A percentile compares a stretch with the other conserved stretches of the same genome.
These are phyloP conservation scores for Capsicum chinense DNA, from an alignment of 257 asterid genomes.

Conservation along the genomic window DNA sequence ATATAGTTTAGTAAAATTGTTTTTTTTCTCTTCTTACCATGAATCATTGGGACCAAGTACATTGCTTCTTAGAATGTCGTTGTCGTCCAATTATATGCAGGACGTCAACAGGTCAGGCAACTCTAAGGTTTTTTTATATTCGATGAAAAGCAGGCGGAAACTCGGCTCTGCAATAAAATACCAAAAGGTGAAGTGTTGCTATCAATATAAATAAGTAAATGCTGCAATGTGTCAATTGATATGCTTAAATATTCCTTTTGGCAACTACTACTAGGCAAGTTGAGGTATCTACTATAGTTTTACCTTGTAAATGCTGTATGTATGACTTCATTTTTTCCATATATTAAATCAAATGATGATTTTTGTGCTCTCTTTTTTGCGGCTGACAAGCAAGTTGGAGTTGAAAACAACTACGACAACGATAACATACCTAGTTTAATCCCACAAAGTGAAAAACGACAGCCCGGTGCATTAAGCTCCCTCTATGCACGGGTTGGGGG, in stretches of 20 bases:
- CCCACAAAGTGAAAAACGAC: too few relatives aligned
- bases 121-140: conserved; percentile 16
- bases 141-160: not conserved
- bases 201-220: not conserved
- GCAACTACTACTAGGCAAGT: not conserved
- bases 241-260: not conserved
- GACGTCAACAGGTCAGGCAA: not conserved
- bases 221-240: not conserved
- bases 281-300: not conserved
- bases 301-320: conserved; percentile 9
- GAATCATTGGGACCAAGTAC: not conserved
- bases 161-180: not conserved
- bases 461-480: too few relatives aligned
- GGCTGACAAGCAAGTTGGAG: conserved; percentile 12
- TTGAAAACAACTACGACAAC: not conserved
- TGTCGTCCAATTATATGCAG: not conserved
- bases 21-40: not conserved
- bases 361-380: conserved; percentile 4
- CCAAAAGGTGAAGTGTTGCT: not conserved
- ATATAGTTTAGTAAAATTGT: not conserved
- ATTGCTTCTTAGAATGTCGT: not conserved
- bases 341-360: not conserved
- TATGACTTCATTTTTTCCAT: not conserved
- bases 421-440: too few relatives aligned
- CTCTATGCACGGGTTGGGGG: too few relatives aligned